A percentile compares a stretch with the other conserved stretches of the same genome.
phyloP scores from a whole-genome alignment of 257 asterid genomes.

The Striga asiatica region DNA sequence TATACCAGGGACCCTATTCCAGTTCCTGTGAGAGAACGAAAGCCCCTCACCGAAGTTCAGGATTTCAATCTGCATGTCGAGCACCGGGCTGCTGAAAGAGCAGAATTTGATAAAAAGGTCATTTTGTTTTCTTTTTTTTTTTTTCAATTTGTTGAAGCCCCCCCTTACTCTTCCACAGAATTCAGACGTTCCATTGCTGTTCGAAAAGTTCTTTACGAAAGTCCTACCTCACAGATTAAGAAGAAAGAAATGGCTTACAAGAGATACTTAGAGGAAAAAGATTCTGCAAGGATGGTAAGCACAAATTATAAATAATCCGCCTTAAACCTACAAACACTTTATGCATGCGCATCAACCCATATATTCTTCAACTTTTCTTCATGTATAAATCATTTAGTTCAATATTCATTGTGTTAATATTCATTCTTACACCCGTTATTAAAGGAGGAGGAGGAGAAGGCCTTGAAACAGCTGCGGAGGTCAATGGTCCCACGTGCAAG shows the following conservation, averaged over 20 bases:
- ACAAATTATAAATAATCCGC: too few species aligned
- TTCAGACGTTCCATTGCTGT: neutral
- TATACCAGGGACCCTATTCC: constrained; percentile 83
- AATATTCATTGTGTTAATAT: too few species aligned
- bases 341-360: neutral
- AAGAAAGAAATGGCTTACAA: constrained; percentile 73
- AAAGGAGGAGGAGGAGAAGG: constrained; percentile 95
- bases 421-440: neutral
- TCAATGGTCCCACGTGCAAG: constrained; percentile 76
- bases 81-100: constrained; percentile 70
- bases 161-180: neutral
- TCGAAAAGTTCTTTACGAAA: constrained; percentile 11
- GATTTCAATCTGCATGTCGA: constrained; percentile 65
- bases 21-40: constrained; percentile 58
- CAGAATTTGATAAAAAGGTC: constrained; percentile 88
- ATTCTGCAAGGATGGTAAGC: constrained; percentile 62
- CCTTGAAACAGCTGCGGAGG: constrained; percentile 71
- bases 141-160: too few species aligned
- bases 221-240: constrained; percentile 41
- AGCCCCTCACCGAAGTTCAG: constrained; percentile 77
- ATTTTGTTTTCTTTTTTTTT: neutral
- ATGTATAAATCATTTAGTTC: too few species aligned
- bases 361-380: too few species aligned
- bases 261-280: constrained; percentile 87
- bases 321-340: too few species aligned